Evolutionary conservation across 305 asterid species (phyloP).

Genomic region (Solanum hybrid): DNA sequence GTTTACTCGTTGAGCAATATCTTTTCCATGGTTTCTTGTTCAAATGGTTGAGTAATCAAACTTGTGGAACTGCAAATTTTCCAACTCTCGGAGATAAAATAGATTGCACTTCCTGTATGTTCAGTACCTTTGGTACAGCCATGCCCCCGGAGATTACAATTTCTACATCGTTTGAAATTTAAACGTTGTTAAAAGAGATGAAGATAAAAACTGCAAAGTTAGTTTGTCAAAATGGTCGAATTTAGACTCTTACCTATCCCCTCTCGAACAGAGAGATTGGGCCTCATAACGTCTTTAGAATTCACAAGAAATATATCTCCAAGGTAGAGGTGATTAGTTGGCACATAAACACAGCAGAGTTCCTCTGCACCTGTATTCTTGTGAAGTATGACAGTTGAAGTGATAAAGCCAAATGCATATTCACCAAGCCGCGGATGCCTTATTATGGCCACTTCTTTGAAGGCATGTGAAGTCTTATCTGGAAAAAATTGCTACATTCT

Average conservation of each 20-base stretch:
- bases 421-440: conserved; percentile 33
- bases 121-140: conserved; percentile 55
- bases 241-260: conserved; percentile 21
- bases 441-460: conserved; percentile 34
- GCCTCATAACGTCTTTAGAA: conserved; percentile 30
- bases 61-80: conserved; percentile 40
- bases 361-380: conserved; percentile 28
- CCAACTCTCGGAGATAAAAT: conserved; percentile 51
- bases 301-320: conserved; percentile 31
- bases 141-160: conserved; percentile 64
- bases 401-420: conserved; percentile 33
- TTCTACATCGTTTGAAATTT: conserved; percentile 28
- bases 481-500: background rate
- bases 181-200: background rate
- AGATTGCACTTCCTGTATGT: conserved; percentile 35
- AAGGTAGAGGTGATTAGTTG: conserved; percentile 35
- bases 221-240: background rate
- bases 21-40: background rate
- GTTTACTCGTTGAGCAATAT: background rate
- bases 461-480: conserved; percentile 31
- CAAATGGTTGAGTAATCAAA: conserved; percentile 11
- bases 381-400: conserved; percentile 27
- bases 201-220: background rate
- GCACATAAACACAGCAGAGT: conserved; percentile 32
- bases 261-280: conserved; percentile 32